phyloP scores from a whole-genome alignment of 164 flowering plant species.

The Kingdonia uniflora region DNA sequence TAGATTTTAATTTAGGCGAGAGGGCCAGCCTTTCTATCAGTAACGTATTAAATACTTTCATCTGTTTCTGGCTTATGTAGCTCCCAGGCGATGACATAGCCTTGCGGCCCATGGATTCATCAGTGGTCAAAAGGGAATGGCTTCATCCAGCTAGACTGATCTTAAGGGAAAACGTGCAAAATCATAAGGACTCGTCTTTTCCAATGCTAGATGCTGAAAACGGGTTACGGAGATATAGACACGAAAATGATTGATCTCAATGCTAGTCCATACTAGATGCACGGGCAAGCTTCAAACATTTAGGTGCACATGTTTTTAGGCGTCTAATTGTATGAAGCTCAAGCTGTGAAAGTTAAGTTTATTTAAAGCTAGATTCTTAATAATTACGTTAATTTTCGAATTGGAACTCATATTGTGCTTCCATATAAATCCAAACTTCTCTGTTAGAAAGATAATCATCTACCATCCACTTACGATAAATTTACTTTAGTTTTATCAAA shows the following conservation, averaged over 20 bases:
- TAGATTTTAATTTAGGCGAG: background rate
- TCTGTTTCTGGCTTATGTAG: constrained; percentile 26
- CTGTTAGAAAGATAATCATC: too few relatives aligned
- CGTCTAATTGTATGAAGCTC: too few relatives aligned
- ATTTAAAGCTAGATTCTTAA: too few relatives aligned
- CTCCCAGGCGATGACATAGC: constrained; percentile 68
- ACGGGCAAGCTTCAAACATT: constrained; percentile 47
- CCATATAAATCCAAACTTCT: too few relatives aligned
- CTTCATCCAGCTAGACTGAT: constrained; percentile 23
- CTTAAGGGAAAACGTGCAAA: constrained; percentile 36
- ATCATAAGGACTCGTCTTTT: constrained; percentile 25
- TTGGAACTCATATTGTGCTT: too few relatives aligned
- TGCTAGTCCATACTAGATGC: constrained; percentile 42
- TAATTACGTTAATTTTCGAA: too few relatives aligned
- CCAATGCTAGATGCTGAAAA: constrained; percentile 24
- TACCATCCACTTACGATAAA: too few relatives aligned
- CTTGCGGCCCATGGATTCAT: constrained; percentile 27
- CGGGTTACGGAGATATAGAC: constrained; percentile 31
- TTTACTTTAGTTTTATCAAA: too few relatives aligned
- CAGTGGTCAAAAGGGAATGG: too few relatives aligned
- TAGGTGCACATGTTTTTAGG: constrained; percentile 32
- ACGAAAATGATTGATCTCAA: constrained; percentile 66
- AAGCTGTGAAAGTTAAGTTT: too few relatives aligned
- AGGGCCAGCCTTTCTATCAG: background rate
- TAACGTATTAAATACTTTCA: background rate